Conservation (phyloP, 2,329 filamentous ascomycete species). For the Cryphonectria radicalis region DNA sequence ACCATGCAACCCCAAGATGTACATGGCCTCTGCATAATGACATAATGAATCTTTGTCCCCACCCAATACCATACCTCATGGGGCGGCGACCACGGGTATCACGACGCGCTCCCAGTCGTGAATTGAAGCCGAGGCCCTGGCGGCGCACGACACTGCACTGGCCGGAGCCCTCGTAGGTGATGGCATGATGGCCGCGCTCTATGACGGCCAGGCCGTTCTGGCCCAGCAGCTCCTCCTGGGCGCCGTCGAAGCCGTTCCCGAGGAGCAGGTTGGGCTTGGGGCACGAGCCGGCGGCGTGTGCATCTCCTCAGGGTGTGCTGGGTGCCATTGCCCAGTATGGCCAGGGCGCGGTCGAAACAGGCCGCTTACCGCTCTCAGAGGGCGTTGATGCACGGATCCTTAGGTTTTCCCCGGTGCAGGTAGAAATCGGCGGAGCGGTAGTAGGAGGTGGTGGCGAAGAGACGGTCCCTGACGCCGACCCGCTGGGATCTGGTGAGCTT, state of each 20-base stretch:
- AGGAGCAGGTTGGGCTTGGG: neutral
- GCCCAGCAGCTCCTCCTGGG: neutral
- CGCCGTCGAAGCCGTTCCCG: neutral
- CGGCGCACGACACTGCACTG: too few species aligned
- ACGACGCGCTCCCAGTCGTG: too few species aligned
- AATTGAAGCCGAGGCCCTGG: too few species aligned
- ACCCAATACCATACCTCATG: neutral
- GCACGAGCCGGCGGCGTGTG: neutral
- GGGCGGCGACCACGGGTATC: too few species aligned
- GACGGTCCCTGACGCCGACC: neutral
- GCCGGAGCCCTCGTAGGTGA: neutral
- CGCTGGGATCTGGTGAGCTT: neutral
- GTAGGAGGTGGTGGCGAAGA: neutral
- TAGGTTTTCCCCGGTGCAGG: neutral
- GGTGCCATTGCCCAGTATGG: neutral
- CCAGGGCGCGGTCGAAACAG: neutral
- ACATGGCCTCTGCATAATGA: neutral
- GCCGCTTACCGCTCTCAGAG: neutral
- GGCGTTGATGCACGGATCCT: neutral
- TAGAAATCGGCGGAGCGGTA: neutral
- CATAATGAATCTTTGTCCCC: neutral
- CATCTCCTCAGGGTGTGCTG: neutral
- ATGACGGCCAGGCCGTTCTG: too few species aligned
- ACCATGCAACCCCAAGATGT: too few species aligned
- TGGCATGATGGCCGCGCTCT: neutral